Conservation (phyloP, 2,329 filamentous ascomycete species). For the Diplodia intermedia region DNA sequence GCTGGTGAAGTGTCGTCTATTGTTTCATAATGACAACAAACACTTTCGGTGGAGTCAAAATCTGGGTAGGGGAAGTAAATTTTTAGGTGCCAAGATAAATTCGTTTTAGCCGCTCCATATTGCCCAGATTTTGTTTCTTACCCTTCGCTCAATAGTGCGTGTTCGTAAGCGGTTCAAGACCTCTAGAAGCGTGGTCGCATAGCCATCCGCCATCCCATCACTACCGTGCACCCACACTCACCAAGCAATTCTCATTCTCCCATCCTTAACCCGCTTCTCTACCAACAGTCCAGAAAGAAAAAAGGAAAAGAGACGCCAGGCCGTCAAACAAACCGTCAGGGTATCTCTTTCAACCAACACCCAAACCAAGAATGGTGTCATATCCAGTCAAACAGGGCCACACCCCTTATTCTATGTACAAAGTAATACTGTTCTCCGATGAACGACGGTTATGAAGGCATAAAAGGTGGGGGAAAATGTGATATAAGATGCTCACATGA, state of each 20-base stretch:
- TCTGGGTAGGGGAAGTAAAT: no score
- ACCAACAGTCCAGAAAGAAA: background rate
- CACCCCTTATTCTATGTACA: slow-evolving; percentile 5
- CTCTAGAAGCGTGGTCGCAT: background rate
- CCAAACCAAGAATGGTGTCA: background rate
- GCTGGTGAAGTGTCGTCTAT: no score
- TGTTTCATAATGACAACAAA: no score
- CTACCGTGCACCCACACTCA: background rate
- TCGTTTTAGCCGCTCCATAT: background rate
- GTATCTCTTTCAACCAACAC: slow-evolving; percentile 24
- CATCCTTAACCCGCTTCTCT: background rate
- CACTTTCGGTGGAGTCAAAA: no score
- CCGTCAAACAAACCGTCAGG: slow-evolving; percentile 22
- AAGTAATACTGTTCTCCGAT: background rate
- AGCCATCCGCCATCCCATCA: background rate
- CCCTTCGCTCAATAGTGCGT: background rate
- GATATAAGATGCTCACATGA: background rate
- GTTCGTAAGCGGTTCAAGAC: background rate
- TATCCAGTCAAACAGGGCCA: background rate
- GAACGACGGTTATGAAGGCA: slow-evolving; percentile 26
- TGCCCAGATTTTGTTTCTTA: background rate
- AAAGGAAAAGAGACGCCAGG: slow-evolving; percentile 14
- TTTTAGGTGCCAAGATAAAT: background rate
- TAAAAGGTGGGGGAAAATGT: background rate
- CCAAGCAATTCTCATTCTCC: background rate